These are phyloP conservation scores for Anaeromyces robustus DNA, from an alignment of 192 early-diverging fungal species.

Conservation along the genomic window DNA sequence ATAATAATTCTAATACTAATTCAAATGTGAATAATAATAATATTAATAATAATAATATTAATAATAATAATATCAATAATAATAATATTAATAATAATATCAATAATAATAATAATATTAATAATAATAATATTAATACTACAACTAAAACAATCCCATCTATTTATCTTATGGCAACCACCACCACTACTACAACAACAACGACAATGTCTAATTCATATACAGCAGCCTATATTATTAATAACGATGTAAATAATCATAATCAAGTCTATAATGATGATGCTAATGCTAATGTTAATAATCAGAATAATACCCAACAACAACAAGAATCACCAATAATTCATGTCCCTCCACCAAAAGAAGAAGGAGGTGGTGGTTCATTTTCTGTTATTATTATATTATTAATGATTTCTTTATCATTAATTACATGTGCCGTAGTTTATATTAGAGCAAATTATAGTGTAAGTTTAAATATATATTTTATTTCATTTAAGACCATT, in stretches of 20 bases:
- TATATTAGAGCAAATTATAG: neutral
- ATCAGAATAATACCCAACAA: no score
- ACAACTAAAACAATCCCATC: no score
- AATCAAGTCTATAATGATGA: neutral
- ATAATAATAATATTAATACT: no score
- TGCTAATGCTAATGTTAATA: neutral
- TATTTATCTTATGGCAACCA: no score
- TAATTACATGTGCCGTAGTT: neutral
- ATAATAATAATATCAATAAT: neutral
- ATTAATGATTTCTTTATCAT: neutral
- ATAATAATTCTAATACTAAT: neutral
- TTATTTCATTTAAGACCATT: no score
- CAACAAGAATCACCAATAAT: no score
- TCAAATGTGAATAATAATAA: neutral
- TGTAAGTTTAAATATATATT: neutral
- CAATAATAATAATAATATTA: neutral
- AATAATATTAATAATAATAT: neutral
- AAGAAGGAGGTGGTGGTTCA: neutral
- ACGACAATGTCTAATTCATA: no score
- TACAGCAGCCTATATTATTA: neutral
- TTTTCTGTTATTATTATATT: neutral
- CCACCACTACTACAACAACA: no score
- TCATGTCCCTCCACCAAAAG: no score
- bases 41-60: neutral
- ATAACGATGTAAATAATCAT: no score